Conservation (phyloP, 2,329 filamentous ascomycete species). For the Lojkania enalia region DNA sequence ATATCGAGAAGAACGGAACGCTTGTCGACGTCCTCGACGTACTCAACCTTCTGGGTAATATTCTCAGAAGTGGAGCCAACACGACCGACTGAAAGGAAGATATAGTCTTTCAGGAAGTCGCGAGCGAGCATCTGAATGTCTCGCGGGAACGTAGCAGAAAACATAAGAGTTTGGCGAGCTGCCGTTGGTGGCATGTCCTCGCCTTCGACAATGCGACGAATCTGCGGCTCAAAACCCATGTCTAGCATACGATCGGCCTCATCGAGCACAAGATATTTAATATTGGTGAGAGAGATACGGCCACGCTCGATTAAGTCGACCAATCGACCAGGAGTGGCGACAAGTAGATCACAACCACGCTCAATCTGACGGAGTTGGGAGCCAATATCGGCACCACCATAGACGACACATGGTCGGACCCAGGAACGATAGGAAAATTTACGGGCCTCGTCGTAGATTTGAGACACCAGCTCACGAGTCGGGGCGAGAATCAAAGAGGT, state of each 20-base stretch:
- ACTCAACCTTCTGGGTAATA: conserved; percentile 98
- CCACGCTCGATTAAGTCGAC: conserved; percentile 98
- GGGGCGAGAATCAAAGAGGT: conserved; percentile 95
- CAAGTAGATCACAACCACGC: conserved; percentile 93
- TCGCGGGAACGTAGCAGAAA: conserved; percentile 97
- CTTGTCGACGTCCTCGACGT: conserved; percentile 96
- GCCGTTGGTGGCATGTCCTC: conserved; percentile 92
- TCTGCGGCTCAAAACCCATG: conserved; percentile 99
- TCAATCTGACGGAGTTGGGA: conserved; percentile 98
- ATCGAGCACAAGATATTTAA: conserved; percentile 98
- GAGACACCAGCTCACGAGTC: conserved; percentile 96
- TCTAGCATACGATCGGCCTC: conserved; percentile 99
- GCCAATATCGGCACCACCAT: conserved; percentile 98
- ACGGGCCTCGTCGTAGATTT: conserved; percentile 96
- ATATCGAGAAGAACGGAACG: conserved; percentile 97
- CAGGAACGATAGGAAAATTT: conserved; percentile 99
- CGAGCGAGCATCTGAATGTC: conserved; percentile 99
- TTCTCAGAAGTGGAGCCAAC: conserved; percentile 99
- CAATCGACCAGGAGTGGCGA: conserved; percentile 94
- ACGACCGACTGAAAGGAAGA: conserved; percentile 98
- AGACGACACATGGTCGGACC: conserved; percentile 97
- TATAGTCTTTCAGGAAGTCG: conserved; percentile 98
- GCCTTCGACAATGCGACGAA: conserved; percentile 95
- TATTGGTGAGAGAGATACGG: conserved; percentile 95
- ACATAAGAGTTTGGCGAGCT: conserved; percentile 97